Evolutionary conservation across 2,329 filamentous ascomycete genomes (phyloP).

Genomic region (Elsinoe ampelina): DNA sequence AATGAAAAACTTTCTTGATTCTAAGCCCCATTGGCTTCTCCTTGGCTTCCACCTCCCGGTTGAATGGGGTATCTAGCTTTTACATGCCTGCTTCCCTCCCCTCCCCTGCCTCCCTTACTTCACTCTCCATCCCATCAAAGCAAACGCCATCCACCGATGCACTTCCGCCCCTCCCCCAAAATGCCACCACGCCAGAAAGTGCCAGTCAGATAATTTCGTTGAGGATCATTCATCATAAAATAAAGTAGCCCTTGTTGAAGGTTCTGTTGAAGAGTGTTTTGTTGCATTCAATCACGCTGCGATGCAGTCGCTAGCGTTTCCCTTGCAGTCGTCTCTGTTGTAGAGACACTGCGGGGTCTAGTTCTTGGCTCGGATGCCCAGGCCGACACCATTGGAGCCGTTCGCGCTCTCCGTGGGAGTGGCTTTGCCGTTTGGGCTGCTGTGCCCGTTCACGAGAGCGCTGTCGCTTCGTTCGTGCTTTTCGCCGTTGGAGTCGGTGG

Average conservation of each 20-base stretch:
- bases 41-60: neutral
- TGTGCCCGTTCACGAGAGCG: slow-evolving; percentile 12
- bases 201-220: neutral
- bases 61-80: slow-evolving; percentile 11
- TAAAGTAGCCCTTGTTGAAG: slow-evolving; percentile 13
- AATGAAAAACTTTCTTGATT: neutral
- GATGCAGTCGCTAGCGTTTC: neutral
- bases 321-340: neutral
- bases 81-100: neutral
- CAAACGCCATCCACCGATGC: neutral
- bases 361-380: slow-evolving; percentile 19
- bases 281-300: neutral
- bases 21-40: neutral
- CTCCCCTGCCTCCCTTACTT: neutral
- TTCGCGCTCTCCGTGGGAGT: slow-evolving; percentile 17
- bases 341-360: slow-evolving; percentile 15
- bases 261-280: slow-evolving; percentile 16
- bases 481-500: neutral
- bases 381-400: slow-evolving; percentile 13
- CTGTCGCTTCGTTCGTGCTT: slow-evolving; percentile 17
- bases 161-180: neutral
- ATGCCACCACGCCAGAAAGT: neutral
- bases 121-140: neutral
- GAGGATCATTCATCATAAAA: slow-evolving; percentile 5
- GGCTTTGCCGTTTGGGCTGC: slow-evolving; percentile 7